A percentile compares a stretch with the other conserved stretches of the same genome.
Evolutionary conservation across 208 protist species (phyloP).

Genomic region (Endotrypanum monterogeii): DNA sequence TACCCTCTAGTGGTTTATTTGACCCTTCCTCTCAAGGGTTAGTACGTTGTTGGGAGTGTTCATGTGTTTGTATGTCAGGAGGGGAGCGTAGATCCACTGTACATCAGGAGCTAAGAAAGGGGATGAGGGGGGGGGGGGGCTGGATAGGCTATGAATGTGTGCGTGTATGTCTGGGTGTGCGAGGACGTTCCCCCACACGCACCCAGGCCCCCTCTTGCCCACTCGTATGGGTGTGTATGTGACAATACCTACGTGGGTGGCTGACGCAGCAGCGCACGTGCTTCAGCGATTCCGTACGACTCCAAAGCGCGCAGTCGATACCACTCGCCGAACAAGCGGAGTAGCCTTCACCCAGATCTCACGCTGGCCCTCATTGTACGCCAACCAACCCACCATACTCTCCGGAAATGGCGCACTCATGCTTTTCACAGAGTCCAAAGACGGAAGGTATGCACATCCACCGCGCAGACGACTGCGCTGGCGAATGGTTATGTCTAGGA

Average conservation of each 20-base stretch:
- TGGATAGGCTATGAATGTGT: too few species aligned
- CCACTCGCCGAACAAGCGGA: conserved; percentile 79
- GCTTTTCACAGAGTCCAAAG: neutral
- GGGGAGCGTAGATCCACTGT: neutral
- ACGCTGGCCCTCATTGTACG: conserved; percentile 31
- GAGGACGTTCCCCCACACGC: neutral
- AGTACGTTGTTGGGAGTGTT: neutral
- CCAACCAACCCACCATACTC: conserved; percentile 51
- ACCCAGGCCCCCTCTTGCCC: neutral
- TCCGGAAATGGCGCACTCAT: conserved; percentile 4
- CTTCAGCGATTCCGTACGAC: conserved; percentile 18
- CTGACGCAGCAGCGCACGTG: conserved; percentile 4
- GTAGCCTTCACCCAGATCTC: conserved; percentile 47
- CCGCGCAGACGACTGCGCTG: conserved; percentile 16
- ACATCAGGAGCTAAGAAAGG: neutral
- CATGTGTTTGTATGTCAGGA: neutral
- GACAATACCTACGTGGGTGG: neutral
- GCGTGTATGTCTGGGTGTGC: too few species aligned
- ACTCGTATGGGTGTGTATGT: neutral
- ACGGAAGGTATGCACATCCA: conserved; percentile 50
- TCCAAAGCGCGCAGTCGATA: conserved; percentile 73
- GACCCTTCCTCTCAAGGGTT: too few species aligned
- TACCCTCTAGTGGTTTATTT: too few species aligned
- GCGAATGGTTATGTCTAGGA: conserved; percentile 30
- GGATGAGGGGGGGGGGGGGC: neutral